Evolutionary conservation across 2,329 filamentous ascomycete species (phyloP).

Genomic region (Setomelanomma holmii): DNA sequence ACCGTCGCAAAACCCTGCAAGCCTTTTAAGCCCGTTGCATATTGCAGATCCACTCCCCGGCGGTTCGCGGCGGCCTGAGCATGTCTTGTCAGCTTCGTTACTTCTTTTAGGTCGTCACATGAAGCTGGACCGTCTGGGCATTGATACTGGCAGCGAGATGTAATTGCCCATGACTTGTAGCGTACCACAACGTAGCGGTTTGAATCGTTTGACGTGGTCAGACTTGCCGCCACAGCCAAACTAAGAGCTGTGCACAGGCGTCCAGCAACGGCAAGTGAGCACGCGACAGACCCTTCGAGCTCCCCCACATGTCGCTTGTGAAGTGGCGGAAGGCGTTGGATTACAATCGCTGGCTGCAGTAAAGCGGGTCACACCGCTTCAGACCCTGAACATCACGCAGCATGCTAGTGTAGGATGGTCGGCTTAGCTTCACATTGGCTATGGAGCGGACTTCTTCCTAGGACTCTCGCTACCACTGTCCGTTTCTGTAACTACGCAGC

Average conservation of each 20-base stretch:
- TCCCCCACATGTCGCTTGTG: constrained; percentile 3
- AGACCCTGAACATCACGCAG: constrained; percentile 24
- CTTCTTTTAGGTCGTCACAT: background rate
- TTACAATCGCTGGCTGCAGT: constrained; percentile 2
- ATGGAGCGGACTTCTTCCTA: constrained; percentile 5
- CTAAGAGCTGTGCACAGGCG: background rate
- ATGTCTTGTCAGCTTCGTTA: constrained; percentile 1
- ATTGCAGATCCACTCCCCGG: constrained; percentile 15
- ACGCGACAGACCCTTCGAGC: constrained; percentile 28
- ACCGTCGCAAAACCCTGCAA: constrained; percentile 14
- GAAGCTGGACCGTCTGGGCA: background rate
- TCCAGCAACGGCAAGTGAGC: constrained; percentile 24
- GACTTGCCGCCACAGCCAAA: background rate
- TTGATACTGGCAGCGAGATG: background rate
- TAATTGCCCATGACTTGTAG: background rate
- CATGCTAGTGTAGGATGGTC: constrained; percentile 11
- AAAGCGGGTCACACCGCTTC: constrained; percentile 33
- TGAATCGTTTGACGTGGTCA: background rate
- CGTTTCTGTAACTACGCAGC: background rate
- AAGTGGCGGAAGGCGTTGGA: constrained; percentile 1
- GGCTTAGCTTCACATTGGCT: constrained; percentile 21
- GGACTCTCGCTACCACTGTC: background rate
- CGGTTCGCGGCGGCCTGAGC: constrained; percentile 20
- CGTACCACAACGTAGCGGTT: background rate
- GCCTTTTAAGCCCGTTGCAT: constrained; percentile 6